These are phyloP conservation scores for Microbotryomycetes sp. DNA, from an alignment of 1,284 basidiomycete genomes.

Conservation along the genomic window DNA sequence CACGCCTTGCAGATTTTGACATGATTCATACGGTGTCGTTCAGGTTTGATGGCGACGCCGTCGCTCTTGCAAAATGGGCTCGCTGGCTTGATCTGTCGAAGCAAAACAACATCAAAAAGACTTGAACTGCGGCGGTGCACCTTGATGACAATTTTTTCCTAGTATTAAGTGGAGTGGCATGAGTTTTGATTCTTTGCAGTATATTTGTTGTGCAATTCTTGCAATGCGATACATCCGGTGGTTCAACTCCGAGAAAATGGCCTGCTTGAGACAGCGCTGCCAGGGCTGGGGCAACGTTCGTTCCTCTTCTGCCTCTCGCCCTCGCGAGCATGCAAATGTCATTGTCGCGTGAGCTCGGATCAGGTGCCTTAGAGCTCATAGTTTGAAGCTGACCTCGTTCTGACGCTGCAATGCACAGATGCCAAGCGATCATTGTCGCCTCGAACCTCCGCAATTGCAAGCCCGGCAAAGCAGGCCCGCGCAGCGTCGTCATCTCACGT, in stretches of 20 bases:
- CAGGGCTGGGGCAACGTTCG: not conserved
- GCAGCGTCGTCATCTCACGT: no score
- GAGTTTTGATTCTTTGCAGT: no score
- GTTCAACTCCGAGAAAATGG: no score
- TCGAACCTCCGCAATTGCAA: no score
- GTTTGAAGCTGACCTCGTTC: not conserved
- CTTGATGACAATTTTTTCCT: no score
- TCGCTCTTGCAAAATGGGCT: constrained; percentile 63
- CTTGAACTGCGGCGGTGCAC: no score
- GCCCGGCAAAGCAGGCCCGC: no score
- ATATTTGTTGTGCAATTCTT: no score
- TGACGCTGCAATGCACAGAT: not conserved
- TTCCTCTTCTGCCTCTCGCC: not conserved
- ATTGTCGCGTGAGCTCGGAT: not conserved
- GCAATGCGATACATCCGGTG: no score
- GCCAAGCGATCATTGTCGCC: not conserved
- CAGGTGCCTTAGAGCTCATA: not conserved
- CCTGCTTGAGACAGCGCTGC: not conserved
- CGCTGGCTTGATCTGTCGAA: constrained; percentile 58
- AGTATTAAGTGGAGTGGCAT: no score
- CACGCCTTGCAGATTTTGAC: constrained; percentile 60
- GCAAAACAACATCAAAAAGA: no score
- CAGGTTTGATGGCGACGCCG: constrained; percentile 65
- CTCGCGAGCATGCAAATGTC: not conserved
- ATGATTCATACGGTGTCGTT: constrained; percentile 72